Evolutionary conservation across 2,329 filamentous ascomycete genomes (phyloP), one percentile per base, ranked within the genome.

Genomic region (Pyrenochaeta sp.): DNA sequence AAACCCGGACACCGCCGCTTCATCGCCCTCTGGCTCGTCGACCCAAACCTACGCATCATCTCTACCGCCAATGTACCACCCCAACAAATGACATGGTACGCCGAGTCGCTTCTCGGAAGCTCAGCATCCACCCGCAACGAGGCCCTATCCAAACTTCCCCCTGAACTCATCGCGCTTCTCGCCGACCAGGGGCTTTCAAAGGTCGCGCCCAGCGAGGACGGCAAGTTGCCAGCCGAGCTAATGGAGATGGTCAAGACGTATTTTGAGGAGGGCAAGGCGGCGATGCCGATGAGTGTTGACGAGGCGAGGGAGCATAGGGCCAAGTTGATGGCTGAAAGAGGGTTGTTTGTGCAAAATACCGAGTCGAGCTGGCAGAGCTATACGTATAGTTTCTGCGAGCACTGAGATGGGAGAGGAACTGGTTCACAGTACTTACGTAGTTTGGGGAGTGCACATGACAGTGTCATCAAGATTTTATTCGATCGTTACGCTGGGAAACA

Each of bases 11-110:
- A 85, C 55, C 71, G 79, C 10, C 78, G 80, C 51, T 78, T 85
- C 41, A 66, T 86, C 0, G 79, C 78, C 0, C 70, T 86, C 26
- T 86, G 79, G 60, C 73, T 87, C 2, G 77, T 86, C 2, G 82
- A 86, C 51, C 83, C 83, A 0, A 58, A 76, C 20, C 55, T 68
- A 4, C 74, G 74, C 6, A 73, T 86, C 35, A 71, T 81, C 7
- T 83, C 71, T 3, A 80, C 77, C 0, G 72, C 73, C 0, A 79
- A 82, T 43, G 72, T 81, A 0, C 78, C 79, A 1, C 77, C 77
- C 2, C 79, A 82, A 55, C 75, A 74, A 44, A 58, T 71, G 17
- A 66, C 74, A 3, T 82, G 79, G 79, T 75, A 68, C 63, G 41
- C 26, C 7, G 52, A 58, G 3, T 35, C 50, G 4, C 7, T 55